Evolutionary conservation across 169 alveolate species (phyloP).

Genomic region (Plasmodium malariae): DNA sequence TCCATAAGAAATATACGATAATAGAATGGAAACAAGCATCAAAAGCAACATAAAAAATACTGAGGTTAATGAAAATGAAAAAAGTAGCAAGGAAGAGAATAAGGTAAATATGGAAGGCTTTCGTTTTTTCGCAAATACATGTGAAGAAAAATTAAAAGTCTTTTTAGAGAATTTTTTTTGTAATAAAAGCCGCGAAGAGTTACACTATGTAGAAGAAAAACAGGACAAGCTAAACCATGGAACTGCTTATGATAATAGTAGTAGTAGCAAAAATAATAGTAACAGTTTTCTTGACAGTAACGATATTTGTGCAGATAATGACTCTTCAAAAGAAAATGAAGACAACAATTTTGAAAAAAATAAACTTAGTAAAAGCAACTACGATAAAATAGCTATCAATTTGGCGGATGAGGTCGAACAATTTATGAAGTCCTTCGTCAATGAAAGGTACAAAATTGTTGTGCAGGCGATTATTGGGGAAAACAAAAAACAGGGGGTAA

Average conservation of each 20-base stretch:
- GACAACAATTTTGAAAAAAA: constrained; percentile 24
- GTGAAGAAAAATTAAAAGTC: constrained; percentile 55
- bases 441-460: constrained; percentile 69
- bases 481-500: constrained; percentile 74
- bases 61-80: constrained; percentile 39
- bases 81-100: constrained; percentile 50
- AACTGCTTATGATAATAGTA: constrained; percentile 31
- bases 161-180: constrained; percentile 55
- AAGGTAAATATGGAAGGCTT: constrained; percentile 60
- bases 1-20: not conserved
- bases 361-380: constrained; percentile 49
- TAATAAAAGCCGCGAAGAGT: constrained; percentile 25
- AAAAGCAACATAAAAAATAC: constrained; percentile 18
- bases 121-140: constrained; percentile 54
- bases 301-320: constrained; percentile 5
- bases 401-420: constrained; percentile 67
- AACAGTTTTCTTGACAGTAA: not conserved
- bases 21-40: constrained; percentile 26
- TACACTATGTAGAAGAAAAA: constrained; percentile 23
- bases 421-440: constrained; percentile 70
- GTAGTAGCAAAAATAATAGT: not conserved
- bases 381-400: constrained; percentile 59
- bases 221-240: too few relatives aligned
- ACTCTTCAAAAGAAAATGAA: constrained; percentile 64
- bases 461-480: constrained; percentile 72